Base-by-base conservation (phyloP, 108 stramenopile species). In the Bacterosira constricta region DNA sequence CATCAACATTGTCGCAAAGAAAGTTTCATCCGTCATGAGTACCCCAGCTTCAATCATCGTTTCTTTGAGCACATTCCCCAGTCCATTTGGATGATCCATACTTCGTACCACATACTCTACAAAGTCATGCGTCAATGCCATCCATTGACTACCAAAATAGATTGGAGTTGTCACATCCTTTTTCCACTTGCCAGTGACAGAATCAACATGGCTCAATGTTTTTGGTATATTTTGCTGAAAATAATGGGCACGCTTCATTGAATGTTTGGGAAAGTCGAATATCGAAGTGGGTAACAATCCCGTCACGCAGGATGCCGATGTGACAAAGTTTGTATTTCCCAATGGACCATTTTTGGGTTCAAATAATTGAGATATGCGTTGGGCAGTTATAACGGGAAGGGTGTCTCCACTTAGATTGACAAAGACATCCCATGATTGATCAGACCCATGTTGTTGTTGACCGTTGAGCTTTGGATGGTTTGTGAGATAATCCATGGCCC, bases 71-170 rank as follows among this genome's bases (percentile, higher is more conserved):
- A 72, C 83, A 63, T 73, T 80, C 2, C 86, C 63, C 20, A 96
- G 70, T 52, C 88, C 86, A 21, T 84, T 73, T 6, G 85, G 85
- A 41, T 84, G 68, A 18, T 34, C 56, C 57, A 92, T 63, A 51
- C 85, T 77, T n/a, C 56, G 17, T 2, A 86, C 64, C 3, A 90
- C 38, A 49, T 82, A 93, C 18, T 79, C 49, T 26, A 90, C 90
- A 75, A 90, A 90, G 4, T 90, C 83, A 17, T 82, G 86, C 37
- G 73, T 79, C 51, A 96, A 63, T 18, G 84, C 74, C 85, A 96
- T 86, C 95, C 95, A 96, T 66, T 96, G 95, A 55, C 86, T 87
- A 4, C 95, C 95, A 87, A 96, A 96, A 55, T 92, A 83, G 15
- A 86, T 87, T 10, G 73, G 47, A 15, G 73, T 73, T 26, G 71